Evolutionary conservation across 306 rosid species (phyloP), one percentile per base, ranked within the genome.

Genomic region (Pueraria montana): DNA sequence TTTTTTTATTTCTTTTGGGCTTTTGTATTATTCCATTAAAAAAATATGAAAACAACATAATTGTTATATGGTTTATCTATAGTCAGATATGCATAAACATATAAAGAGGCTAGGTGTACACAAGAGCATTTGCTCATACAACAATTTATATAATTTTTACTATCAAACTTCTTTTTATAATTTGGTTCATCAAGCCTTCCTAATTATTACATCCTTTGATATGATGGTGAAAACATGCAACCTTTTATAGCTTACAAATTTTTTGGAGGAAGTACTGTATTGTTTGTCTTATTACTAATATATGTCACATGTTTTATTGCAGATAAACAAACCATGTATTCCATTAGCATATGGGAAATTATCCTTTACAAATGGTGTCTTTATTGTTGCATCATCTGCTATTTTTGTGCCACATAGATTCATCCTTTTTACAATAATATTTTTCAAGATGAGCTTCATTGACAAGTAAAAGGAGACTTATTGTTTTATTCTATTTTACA

Each of bases 131-230:
- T 40, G 17, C 26, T 76, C 18, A 58, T 8, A 14, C 20, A 76
- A 55, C 9, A 62, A 11, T 63, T 45, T 24, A 24, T 62, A 77
- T 77, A n/a, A 61, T 27, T 46, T 45, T 77, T 46, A 16, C 12
- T 23, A 24, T 4, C 26, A 27, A 23, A 43, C 23, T 11, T 5
- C 8, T 3, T 58, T 58, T 58, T 21, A 23, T 58, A 58, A 10
- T 21, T 13, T 46, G 34, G 50, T 48, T 48, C 4, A 4, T 14
- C 6, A 46, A 48, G 5, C 6, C 56, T 16, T 0, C 3, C 58
- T 6, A n/a, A 5, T n/a, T 52, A 17, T 5, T 52, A 52, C n/a
- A 17, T 1, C 58, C 20, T 27, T 52, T 52, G 23, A 52, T 52
- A 5, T 5, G 0, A 9, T 55, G 13, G 13, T 7, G 5, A 8